Percentiles rank a stretch among this genome's conserved stretches.
phyloP scores from a whole-genome alignment of 306 rosid species.

The Acacia acuminata region DNA sequence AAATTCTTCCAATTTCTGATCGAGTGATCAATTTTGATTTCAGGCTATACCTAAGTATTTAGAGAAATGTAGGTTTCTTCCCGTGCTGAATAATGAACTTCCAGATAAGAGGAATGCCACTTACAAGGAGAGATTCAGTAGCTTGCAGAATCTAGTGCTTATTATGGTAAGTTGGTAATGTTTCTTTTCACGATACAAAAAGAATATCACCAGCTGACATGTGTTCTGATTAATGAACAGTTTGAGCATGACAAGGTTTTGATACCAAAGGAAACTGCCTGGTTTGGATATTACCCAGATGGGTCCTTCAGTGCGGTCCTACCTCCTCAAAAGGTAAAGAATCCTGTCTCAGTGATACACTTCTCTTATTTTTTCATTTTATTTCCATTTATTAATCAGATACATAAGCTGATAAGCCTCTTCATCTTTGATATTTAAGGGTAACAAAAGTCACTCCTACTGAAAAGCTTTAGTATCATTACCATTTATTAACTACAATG shows the following conservation, averaged over 20 bases:
- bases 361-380: background rate
- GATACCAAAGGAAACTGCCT: slow-evolving; percentile 55
- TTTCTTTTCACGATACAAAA: background rate
- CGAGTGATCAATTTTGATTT: slow-evolving; percentile 22
- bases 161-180: slow-evolving; percentile 62
- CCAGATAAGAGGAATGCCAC: slow-evolving; percentile 68
- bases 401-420: background rate
- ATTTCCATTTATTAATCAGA: background rate
- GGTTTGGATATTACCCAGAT: slow-evolving; percentile 71
- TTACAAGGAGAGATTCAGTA: slow-evolving; percentile 73
- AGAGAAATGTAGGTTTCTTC: slow-evolving; percentile 77
- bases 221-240: slow-evolving; percentile 37
- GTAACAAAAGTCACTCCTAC: background rate
- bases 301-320: slow-evolving; percentile 52
- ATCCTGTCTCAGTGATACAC: background rate
- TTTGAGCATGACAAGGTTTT: slow-evolving; percentile 36
- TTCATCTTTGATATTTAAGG: background rate
- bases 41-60: slow-evolving; percentile 74
- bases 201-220: background rate
- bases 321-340: slow-evolving; percentile 51
- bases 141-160: slow-evolving; percentile 80
- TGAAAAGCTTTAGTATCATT: background rate
- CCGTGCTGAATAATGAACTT: slow-evolving; percentile 78
- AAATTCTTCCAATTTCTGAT: background rate
- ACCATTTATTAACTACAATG: background rate